Conservation (phyloP, 768 basidiomycete genomes). For the Suillus americanus region DNA sequence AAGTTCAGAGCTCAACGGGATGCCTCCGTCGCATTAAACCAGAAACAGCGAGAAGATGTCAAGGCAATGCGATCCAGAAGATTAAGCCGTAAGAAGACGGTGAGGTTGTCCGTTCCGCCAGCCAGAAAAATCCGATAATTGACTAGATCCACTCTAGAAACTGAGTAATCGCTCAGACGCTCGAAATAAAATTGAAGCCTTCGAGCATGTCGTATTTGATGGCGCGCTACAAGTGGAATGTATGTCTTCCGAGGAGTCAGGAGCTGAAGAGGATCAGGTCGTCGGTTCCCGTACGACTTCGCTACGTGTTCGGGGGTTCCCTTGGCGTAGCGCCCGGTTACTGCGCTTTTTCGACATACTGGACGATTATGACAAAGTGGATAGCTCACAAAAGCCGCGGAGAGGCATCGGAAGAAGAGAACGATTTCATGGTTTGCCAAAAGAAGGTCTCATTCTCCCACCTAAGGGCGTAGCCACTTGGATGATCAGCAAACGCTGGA, state of each 20-base stretch:
- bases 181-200: slow-evolving; percentile 49
- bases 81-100: slow-evolving; percentile 59
- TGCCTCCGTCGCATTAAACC: slow-evolving; percentile 37
- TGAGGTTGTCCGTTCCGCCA: slow-evolving; percentile 31
- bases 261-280: slow-evolving; percentile 41
- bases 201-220: slow-evolving; percentile 67
- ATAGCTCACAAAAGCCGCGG: slow-evolving; percentile 48
- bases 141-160: slow-evolving; percentile 46
- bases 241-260: slow-evolving; percentile 82
- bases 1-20: slow-evolving; percentile 67
- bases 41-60: slow-evolving; percentile 54
- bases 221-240: slow-evolving; percentile 71
- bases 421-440: slow-evolving; percentile 52
- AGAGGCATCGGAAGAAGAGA: slow-evolving; percentile 58
- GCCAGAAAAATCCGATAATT: not conserved
- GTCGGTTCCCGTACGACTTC: slow-evolving; percentile 32
- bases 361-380: slow-evolving; percentile 54
- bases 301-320: slow-evolving; percentile 55
- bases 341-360: slow-evolving; percentile 58
- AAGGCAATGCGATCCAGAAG: slow-evolving; percentile 66
- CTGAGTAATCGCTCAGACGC: slow-evolving; percentile 62
- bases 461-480: slow-evolving; percentile 64
- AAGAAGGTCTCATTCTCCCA: slow-evolving; percentile 58
- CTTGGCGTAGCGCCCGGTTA: slow-evolving; percentile 70
- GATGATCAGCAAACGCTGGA: slow-evolving; percentile 78